Evolutionary conservation across 208 protist species (phyloP).

Genomic region (Leishmania gerbilli): DNA sequence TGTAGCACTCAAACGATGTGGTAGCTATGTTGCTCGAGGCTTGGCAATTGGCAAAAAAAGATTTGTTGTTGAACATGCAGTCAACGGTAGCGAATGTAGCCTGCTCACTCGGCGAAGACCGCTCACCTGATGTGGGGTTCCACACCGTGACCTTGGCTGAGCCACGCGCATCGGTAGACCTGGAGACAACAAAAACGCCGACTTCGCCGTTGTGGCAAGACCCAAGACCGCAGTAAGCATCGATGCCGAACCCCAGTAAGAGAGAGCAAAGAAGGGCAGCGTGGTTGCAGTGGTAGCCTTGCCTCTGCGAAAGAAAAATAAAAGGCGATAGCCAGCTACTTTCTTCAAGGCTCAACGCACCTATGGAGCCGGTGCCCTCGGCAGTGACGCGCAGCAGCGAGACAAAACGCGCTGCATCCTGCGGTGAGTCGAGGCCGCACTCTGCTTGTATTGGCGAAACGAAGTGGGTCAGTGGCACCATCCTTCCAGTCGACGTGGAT

Average conservation of each 20-base stretch:
- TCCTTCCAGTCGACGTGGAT: conserved; percentile 68
- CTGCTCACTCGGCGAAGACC: conserved; percentile 39
- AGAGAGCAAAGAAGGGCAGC: conserved; percentile 88
- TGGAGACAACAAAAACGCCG: conserved; percentile 77
- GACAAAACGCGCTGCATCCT: conserved; percentile 90
- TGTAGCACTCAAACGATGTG: conserved; percentile 85
- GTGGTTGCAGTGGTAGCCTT: conserved; percentile 87
- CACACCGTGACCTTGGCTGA: conserved; percentile 69
- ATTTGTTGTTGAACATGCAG: conserved; percentile 87
- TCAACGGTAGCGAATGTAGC: conserved; percentile 70
- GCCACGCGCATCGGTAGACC: conserved; percentile 28
- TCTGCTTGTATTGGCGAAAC: conserved; percentile 77
- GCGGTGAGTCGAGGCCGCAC: conserved; percentile 74
- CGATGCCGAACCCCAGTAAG: conserved; percentile 90
- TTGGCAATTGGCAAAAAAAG: conserved; percentile 91
- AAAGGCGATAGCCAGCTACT: conserved; percentile 77
- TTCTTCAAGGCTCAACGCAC: conserved; percentile 22
- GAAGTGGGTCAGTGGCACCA: conserved; percentile 90
- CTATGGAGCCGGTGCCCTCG: conserved; percentile 38
- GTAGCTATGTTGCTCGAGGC: conserved; percentile 48
- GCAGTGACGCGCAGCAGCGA: conserved; percentile 69
- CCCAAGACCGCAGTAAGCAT: conserved; percentile 88
- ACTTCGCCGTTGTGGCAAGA: conserved; percentile 42
- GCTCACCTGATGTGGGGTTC: conserved; percentile 78
- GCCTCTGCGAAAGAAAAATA: conserved; percentile 86